These are phyloP conservation scores for Camellia japonica DNA, from an alignment of 148 eudicot species.

Conservation along the genomic window DNA sequence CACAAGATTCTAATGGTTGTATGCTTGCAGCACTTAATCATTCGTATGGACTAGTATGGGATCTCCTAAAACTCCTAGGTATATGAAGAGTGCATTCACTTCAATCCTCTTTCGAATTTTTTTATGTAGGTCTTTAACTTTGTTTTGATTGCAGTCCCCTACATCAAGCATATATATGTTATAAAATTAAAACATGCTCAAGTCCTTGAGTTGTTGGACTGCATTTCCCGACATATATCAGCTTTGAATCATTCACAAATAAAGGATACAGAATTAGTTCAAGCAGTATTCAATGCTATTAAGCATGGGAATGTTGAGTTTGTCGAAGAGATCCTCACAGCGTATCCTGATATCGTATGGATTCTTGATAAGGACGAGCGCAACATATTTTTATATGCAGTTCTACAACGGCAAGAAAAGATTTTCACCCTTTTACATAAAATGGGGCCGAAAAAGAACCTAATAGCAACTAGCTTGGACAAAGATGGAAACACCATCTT, in stretches of 20 bases:
- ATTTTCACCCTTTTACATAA: slow-evolving; percentile 13
- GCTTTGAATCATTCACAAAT: too few species aligned
- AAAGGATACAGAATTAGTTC: too few species aligned
- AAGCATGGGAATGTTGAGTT: background rate
- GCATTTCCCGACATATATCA: too few species aligned
- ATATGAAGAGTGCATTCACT: background rate
- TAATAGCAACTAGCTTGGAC: slow-evolving; percentile 16
- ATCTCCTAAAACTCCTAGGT: slow-evolving; percentile 9
- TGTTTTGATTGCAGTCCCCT: too few species aligned
- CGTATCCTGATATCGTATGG: slow-evolving; percentile 19
- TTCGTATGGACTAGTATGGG: slow-evolving; percentile 3
- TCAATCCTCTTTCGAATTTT: background rate
- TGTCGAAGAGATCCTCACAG: slow-evolving; percentile 10
- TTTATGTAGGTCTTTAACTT: too few species aligned
- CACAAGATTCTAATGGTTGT: background rate
- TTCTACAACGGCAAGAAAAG: slow-evolving; percentile 17
- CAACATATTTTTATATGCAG: slow-evolving; percentile 19
- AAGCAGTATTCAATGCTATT: too few species aligned
- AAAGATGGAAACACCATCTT: slow-evolving; percentile 16
- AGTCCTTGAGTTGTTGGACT: too few species aligned
- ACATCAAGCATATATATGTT: too few species aligned
- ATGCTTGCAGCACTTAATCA: slow-evolving; percentile 2
- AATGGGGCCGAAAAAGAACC: background rate
- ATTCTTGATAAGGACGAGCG: background rate
- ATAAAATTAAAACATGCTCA: too few species aligned